These are phyloP conservation scores for Mycocentrospora acerina DNA, from an alignment of 2,329 filamentous ascomycete genomes.

Conservation along the genomic window DNA sequence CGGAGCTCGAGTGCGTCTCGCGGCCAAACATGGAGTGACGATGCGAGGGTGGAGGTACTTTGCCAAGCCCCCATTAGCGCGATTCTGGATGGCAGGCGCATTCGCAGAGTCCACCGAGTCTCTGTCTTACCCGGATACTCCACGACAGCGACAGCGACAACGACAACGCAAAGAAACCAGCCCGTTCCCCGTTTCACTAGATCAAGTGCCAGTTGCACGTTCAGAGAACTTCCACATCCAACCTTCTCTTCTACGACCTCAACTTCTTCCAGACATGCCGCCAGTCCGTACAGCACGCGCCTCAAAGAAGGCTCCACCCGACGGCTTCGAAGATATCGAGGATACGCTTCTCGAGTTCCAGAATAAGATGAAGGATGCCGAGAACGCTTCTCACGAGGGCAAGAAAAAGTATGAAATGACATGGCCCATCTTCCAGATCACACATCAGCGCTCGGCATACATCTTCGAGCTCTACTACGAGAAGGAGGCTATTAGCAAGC, in stretches of 20 bases:
- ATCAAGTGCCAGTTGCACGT: neutral
- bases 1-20: conserved; percentile 22
- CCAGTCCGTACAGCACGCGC: conserved; percentile 69
- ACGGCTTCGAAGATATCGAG: conserved; percentile 85
- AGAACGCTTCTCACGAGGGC: conserved; percentile 78
- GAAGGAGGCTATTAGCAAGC: conserved; percentile 90
- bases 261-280: conserved; percentile 60
- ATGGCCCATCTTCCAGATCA: conserved; percentile 98
- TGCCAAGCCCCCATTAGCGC: conserved; percentile 35
- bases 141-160: no score
- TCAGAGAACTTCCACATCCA: neutral
- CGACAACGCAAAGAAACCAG: no score
- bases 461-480: conserved; percentile 98
- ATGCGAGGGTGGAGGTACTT: conserved; percentile 32
- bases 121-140: no score
- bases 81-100: conserved; percentile 14
- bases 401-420: conserved; percentile 88
- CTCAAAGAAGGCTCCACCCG: conserved; percentile 79
- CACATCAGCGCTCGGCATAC: conserved; percentile 88
- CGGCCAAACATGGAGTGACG: conserved; percentile 29
- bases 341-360: conserved; percentile 81
- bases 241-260: neutral
- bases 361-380: conserved; percentile 94
- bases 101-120: conserved; percentile 8
- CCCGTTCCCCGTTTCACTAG: neutral